phyloP scores from a whole-genome alignment of 169 alveolate genomes.

The Eimeria nieschulzi region DNA sequence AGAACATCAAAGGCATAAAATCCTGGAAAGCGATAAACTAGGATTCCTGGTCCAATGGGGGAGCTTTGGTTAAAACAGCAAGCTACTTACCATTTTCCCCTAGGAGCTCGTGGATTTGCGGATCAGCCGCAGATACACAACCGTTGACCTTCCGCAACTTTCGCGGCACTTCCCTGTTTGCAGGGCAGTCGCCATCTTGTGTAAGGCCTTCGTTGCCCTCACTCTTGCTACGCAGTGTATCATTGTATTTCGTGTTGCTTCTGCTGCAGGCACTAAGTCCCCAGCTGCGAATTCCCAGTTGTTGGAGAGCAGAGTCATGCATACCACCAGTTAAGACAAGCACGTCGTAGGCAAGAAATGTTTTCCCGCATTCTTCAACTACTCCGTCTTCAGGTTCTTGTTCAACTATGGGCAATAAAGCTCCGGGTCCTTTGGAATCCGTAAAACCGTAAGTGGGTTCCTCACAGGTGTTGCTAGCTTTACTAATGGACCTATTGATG shows the following conservation, averaged over 20 bases:
- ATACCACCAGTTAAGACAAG: constrained; percentile 86
- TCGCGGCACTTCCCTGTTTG: constrained; percentile 73
- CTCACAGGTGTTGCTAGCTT: not conserved
- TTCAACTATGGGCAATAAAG: not conserved
- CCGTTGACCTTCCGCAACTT: constrained; percentile 82
- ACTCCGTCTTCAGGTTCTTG: not conserved
- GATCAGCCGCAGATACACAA: constrained; percentile 55
- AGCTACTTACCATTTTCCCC: constrained; percentile 6
- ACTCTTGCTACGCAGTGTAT: not conserved
- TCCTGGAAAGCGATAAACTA: too few relatives aligned
- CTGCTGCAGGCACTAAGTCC: not conserved
- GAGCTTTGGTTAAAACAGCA: too few relatives aligned
- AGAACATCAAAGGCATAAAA: too few relatives aligned
- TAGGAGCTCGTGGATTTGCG: constrained; percentile 17
- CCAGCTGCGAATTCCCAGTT: constrained; percentile 30
- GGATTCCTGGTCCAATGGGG: too few relatives aligned
- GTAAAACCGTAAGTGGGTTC: not conserved
- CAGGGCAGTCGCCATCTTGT: not conserved
- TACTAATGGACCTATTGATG: not conserved
- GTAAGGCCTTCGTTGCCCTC: not conserved
- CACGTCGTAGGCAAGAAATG: constrained; percentile 83
- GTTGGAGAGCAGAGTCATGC: constrained; percentile 78
- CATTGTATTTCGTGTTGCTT: not conserved
- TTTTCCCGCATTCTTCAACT: constrained; percentile 77
- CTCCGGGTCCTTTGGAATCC: not conserved